Base-by-base conservation (phyloP, 1,139 yeast species). In the Blastobotrys ciferrii region DNA sequence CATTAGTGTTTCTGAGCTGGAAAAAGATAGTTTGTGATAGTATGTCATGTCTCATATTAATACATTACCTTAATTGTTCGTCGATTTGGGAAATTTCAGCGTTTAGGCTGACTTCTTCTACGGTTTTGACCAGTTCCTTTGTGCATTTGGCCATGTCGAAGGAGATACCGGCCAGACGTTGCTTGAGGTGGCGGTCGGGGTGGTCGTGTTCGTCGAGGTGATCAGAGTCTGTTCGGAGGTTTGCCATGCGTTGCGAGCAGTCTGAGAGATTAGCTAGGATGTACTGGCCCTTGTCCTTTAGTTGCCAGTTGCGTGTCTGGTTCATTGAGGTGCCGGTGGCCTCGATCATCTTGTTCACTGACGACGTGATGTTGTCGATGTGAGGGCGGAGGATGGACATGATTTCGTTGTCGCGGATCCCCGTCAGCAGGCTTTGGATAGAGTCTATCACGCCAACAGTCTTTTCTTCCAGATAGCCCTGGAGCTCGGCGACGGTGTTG, bases 121-220 rank as follows among this genome's bases (percentile, higher is more conserved):
- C 96, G 1, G 96, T 86, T 71, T 89, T 91, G 32, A 91, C 98
- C 64, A 91, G 77, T 67, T 91, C 98, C 66, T 91, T 91, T 11
- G 97, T 91, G 66, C 95, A 86, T 68, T 92, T 88, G 42, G 97
- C 97, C 71, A 91, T 87, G 65, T 92, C 98, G 70, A 89, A 92
- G 18, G 96, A 89, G 55, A 89, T 85, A 1, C 97, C 98, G 0
- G 98, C 98, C 56, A 92, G 78, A 58, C 97, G 78, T 69, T 91
- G 98, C 67, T 84, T 86, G 72, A 88, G 84, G 57, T 86, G 86
- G 65, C 91, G 87, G 64, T 89, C 95, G 3, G 97, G 96, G 64
- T 78, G 82, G 32, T 59, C 55, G 6, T 68, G 72, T 55, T 82
- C 88, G 43, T 73, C 76, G 53, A 76, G 70, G 28, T 57, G 52